Evolutionary conservation across 139 green algal species (phyloP).

Genomic region (Volvox africanus): DNA sequence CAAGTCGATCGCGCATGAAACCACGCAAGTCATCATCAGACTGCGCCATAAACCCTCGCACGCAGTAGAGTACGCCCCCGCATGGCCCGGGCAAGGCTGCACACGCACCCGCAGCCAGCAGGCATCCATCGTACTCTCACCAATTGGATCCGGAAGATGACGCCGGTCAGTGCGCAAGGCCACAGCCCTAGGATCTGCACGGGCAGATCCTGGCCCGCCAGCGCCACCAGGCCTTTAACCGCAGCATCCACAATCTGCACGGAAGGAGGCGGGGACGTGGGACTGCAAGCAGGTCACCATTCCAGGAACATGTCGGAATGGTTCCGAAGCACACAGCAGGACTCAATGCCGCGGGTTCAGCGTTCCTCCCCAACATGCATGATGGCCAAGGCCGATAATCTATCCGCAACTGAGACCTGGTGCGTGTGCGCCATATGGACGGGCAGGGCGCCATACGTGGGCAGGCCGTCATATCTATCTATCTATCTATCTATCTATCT

Average conservation of each 20-base stretch:
- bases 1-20: too few species aligned
- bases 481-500: too few species aligned
- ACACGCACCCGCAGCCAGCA: not conserved
- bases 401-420: not conserved
- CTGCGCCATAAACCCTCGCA: not conserved
- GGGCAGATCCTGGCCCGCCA: not conserved
- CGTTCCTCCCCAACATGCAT: too few species aligned
- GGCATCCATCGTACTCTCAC: not conserved
- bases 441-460: too few species aligned
- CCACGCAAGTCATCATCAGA: too few species aligned
- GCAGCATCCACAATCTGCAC: not conserved
- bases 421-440: not conserved
- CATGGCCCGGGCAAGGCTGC: too few species aligned
- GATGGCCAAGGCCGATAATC: not conserved
- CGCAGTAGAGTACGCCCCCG: not conserved
- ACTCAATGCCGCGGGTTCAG: not conserved
- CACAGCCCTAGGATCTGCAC: not conserved
- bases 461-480: too few species aligned
- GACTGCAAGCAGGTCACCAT: not conserved
- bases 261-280: not conserved
- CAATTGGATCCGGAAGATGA: not conserved
- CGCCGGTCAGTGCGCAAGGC: not conserved
- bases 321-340: not conserved
- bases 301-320: not conserved
- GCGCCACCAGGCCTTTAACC: not conserved